phyloP scores from a whole-genome alignment of 2,329 filamentous ascomycete species.

The Monosporascus sp. region DNA sequence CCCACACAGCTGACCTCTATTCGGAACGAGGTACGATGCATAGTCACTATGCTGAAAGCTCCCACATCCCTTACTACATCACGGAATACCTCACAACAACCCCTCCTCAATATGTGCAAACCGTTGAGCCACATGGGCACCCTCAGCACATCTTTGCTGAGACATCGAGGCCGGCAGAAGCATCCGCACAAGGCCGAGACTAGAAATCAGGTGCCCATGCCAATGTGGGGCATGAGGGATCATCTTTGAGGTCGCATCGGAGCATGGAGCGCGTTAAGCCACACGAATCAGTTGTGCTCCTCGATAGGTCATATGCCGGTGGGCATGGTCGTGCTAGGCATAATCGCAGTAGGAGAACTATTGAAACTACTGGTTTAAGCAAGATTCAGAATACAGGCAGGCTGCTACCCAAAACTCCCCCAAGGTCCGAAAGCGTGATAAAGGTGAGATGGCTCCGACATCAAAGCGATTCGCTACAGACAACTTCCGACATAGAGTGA shows the following conservation, averaged over 20 bases:
- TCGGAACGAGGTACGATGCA: slow-evolving; percentile 3
- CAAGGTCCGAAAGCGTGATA: background rate
- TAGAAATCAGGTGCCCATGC: too few relatives aligned
- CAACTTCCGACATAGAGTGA: background rate
- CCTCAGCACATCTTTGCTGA: too few relatives aligned
- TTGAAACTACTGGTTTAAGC: background rate
- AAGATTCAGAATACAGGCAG: background rate
- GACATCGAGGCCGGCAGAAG: too few relatives aligned
- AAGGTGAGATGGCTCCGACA: background rate
- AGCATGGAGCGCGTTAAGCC: background rate
- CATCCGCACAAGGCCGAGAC: too few relatives aligned
- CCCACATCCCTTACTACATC: slow-evolving; percentile 29
- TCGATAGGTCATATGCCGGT: too few relatives aligned
- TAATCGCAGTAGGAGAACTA: background rate
- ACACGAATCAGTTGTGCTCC: background rate
- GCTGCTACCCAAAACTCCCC: background rate
- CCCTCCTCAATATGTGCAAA: slow-evolving; percentile 6
- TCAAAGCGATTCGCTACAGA: background rate
- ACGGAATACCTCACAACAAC: slow-evolving; percentile 26
- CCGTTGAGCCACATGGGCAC: background rate
- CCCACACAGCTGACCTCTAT: too few relatives aligned
- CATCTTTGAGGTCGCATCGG: background rate
- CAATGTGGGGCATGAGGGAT: too few relatives aligned
- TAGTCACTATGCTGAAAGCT: slow-evolving; percentile 25
- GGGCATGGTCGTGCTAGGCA: slow-evolving; percentile 6